Conservation (phyloP, 352 stramenopile genomes). For the Elongisporangium undulatum region DNA sequence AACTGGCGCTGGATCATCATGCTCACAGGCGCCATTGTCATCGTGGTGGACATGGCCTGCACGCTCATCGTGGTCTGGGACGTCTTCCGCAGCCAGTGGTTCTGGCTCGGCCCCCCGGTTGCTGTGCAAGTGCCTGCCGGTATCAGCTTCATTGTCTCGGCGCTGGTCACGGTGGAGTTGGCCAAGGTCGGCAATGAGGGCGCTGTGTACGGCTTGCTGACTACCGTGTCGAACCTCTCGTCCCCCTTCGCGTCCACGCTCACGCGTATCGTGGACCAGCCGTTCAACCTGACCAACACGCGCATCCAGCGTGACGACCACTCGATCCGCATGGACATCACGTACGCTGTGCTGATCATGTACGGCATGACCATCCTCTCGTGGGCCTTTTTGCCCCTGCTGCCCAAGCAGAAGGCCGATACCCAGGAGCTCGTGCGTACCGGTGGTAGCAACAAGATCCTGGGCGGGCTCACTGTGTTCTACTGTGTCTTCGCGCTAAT, state of each 20-base stretch:
- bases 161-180: conserved; percentile 24
- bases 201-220: conserved; percentile 30
- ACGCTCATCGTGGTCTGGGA: conserved; percentile 27
- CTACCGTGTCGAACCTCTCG: conserved; percentile 25
- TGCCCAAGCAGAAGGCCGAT: conserved; percentile 28
- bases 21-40: conserved; percentile 11
- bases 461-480: conserved; percentile 17
- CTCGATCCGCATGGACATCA: conserved; percentile 26
- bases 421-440: conserved; percentile 24
- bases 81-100: conserved; percentile 22
- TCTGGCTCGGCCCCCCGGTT: conserved; percentile 21
- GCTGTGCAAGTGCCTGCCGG: conserved; percentile 18
- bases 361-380: conserved; percentile 18
- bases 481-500: conserved; percentile 23
- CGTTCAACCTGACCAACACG: conserved; percentile 21
- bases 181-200: conserved; percentile 26
- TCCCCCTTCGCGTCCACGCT: conserved; percentile 24
- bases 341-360: conserved; percentile 27
- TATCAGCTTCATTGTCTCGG: conserved; percentile 23
- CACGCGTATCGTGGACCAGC: conserved; percentile 15
- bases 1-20: conserved; percentile 22
- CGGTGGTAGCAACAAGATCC: conserved; percentile 14
- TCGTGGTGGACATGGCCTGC: conserved; percentile 9
- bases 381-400: conserved; percentile 18
- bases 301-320: conserved; percentile 22